Percentiles rank a stretch among this genome's conserved stretches.
Evolutionary conservation across 257 asterid species (phyloP).

Genomic region (Galeopsis tetrahit): DNA sequence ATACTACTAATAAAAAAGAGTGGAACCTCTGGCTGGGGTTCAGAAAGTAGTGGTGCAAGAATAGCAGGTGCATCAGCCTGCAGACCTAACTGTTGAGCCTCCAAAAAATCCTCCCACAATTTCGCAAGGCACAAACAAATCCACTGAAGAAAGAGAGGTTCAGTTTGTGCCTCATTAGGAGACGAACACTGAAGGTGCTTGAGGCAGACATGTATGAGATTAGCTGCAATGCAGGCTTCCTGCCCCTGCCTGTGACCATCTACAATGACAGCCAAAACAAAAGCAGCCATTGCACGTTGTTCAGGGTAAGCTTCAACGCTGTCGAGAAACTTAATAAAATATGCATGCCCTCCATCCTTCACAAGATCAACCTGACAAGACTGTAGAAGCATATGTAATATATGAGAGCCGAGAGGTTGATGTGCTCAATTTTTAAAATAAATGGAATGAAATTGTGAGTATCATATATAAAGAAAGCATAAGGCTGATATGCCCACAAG

Average conservation of each 20-base stretch:
- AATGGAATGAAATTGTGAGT: background rate
- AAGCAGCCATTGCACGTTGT: slow-evolving; percentile 99
- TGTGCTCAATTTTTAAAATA: slow-evolving; percentile 3
- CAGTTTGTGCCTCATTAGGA: slow-evolving; percentile 81
- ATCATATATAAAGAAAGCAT: background rate
- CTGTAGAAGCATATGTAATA: slow-evolving; percentile 48
- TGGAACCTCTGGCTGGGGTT: slow-evolving; percentile 98
- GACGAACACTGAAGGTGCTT: slow-evolving; percentile 83
- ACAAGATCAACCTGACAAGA: slow-evolving; percentile 99
- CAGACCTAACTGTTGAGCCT: slow-evolving; percentile 82
- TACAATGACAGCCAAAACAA: slow-evolving; percentile 95
- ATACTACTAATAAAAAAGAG: slow-evolving; percentile 15
- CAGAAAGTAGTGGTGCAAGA: slow-evolving; percentile 83
- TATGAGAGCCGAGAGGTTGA: background rate
- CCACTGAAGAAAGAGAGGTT: slow-evolving; percentile 97
- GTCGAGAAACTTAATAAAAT: slow-evolving; percentile 92
- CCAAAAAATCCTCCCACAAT: slow-evolving; percentile 90
- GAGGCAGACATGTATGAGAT: slow-evolving; percentile 76
- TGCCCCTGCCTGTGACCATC: slow-evolving; percentile 97
- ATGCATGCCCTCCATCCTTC: slow-evolving; percentile 92
- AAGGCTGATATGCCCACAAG: background rate
- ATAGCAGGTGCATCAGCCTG: slow-evolving; percentile 89
- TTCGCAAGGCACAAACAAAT: slow-evolving; percentile 96
- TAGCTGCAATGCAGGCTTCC: slow-evolving; percentile 90
- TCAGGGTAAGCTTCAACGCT: slow-evolving; percentile 97